phyloP scores from a whole-genome alignment of 2,329 filamentous ascomycete species.

The Beauveria asiatica region DNA sequence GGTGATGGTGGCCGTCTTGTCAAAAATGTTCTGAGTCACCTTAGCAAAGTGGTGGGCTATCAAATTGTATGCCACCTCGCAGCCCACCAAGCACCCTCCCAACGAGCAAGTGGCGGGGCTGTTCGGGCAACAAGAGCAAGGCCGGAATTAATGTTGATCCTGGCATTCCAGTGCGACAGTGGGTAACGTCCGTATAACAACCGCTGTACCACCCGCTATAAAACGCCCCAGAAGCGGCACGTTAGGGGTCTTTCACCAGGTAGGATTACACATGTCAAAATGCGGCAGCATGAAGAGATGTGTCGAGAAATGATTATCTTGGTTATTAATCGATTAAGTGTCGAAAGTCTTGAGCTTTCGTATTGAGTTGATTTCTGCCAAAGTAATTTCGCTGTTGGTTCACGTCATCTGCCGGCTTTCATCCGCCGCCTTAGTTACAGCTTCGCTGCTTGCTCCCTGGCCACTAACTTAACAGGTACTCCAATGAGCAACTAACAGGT shows the following conservation, averaged over 20 bases:
- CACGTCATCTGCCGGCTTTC: neutral
- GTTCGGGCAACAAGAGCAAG: neutral
- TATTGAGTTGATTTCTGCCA: neutral
- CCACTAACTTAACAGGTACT: no score
- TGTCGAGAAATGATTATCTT: no score
- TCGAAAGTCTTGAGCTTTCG: no score
- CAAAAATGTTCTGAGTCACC: slow-evolving; percentile 11
- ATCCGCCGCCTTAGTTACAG: no score
- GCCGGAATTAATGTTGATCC: slow-evolving; percentile 13
- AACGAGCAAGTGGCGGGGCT: slow-evolving; percentile 7
- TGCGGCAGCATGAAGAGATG: neutral
- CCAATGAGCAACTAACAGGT: no score
- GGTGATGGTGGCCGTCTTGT: slow-evolving; percentile 5
- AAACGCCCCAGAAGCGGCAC: neutral
- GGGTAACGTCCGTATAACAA: neutral
- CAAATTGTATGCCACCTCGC: slow-evolving; percentile 7
- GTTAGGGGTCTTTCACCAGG: neutral
- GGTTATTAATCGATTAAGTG: no score
- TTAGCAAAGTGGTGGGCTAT: slow-evolving; percentile 7
- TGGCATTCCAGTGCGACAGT: neutral
- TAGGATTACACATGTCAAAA: neutral
- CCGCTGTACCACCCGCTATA: neutral
- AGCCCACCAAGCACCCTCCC: neutral
- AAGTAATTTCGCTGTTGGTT: neutral
- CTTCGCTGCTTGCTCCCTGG: no score